Evolutionary conservation across 169 alveolate species (phyloP).

Genomic region (Plasmodium blacklocki): DNA sequence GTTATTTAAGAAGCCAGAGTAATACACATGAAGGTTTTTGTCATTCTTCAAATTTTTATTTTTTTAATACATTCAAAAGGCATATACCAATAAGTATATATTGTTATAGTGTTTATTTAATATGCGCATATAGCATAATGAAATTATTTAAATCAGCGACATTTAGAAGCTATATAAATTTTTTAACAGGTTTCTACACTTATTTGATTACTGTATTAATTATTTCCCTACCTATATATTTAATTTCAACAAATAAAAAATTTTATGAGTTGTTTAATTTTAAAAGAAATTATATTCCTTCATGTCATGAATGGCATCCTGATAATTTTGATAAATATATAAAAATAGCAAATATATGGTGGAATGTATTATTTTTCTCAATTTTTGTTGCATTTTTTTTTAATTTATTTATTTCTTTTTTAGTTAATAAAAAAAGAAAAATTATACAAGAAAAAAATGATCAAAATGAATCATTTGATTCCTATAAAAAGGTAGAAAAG

Average conservation of each 20-base stretch:
- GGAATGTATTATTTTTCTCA: constrained; percentile 35
- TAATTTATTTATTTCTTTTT: constrained; percentile 44
- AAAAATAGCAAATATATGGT: constrained; percentile 48
- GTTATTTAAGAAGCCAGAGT: constrained; percentile 68
- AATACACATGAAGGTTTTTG: constrained; percentile 74
- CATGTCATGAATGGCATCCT: constrained; percentile 74
- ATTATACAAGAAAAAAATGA: not conserved
- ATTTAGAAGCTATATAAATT: constrained; percentile 47
- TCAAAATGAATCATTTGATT: not conserved
- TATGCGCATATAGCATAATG: constrained; percentile 50
- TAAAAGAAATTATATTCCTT: constrained; percentile 25
- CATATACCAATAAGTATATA: constrained; percentile 66
- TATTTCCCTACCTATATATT: constrained; percentile 63
- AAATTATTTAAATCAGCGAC: constrained; percentile 46
- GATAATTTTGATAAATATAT: constrained; percentile 31
- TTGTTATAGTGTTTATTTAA: constrained; percentile 53
- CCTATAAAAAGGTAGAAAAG: constrained; percentile 46
- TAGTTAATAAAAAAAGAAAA: constrained; percentile 38
- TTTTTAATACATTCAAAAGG: constrained; percentile 54
- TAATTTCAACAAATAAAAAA: constrained; percentile 70
- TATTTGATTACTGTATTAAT: constrained; percentile 50
- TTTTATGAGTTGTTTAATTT: constrained; percentile 23
- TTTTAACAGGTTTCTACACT: constrained; percentile 30
- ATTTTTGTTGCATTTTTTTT: constrained; percentile 33
- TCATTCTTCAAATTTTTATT: constrained; percentile 66